Base-by-base conservation (phyloP, 164 flowering plant species). In the Pachysandra terminalis region DNA sequence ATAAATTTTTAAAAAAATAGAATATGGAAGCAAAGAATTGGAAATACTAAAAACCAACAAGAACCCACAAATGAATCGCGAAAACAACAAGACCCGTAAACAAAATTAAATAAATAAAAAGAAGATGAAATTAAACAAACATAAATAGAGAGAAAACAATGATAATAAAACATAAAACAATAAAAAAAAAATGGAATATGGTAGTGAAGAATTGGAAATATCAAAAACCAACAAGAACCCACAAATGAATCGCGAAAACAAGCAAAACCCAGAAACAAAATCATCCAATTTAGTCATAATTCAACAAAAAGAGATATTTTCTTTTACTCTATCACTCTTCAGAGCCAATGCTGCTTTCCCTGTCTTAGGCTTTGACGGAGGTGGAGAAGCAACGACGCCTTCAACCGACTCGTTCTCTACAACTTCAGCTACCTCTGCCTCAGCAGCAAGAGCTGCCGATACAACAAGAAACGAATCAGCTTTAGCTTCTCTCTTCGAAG, bases 331-430 rank as follows among this genome's bases (percentile, higher is more conserved):
- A 76, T 95, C 99, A 65, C 99, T 85, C 80, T 91, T 90, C 45
- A 89, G 74, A 5, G 77, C 87, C 78, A 95, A 81, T 10, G 93
- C 94, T 19, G 97, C 96, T 71, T 95, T 94, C 64, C 97, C 98
- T 68, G 72, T 90, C 87, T 87, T 95, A 14, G 88, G 92, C 74
- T 87, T 90, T 0, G 84, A 16, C 0, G 77, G 64, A 23, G 82
- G 61, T 14, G 64, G 26, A 0, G 79, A 3, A 12, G 61, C 67
- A 21, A 77, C 49, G 5, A 64, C 79, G 0, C 54, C 45, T 80
- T 23, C 61, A 77, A 16, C 57, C 79, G 0, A 56, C 77, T 62
- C 72, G 15, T 71, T 81, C 15, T 71, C 81, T 9, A 63, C 82
- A 5, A 73, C 78, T 49, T 74, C 81, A 13, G 35, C 73, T 13